Base-by-base conservation (phyloP, 371 early-diverging fungal genomes). In the Mortierella sp. region DNA sequence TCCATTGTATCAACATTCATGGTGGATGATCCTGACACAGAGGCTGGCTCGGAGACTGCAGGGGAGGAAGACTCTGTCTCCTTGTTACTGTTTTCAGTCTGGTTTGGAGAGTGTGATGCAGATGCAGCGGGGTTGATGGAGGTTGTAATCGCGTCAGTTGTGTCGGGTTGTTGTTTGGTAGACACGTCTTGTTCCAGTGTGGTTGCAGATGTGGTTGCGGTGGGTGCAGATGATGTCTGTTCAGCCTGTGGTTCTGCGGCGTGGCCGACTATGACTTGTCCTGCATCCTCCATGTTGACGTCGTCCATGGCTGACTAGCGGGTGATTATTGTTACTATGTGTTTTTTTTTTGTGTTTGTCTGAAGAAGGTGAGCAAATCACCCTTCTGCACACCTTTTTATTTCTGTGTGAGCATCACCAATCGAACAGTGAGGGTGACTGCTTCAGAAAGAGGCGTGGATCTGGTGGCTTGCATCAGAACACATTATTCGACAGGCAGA, bases 281-380 rank as follows among this genome's bases (percentile, higher is more conserved):
- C 70, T 14, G 53, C 67, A 9, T 70, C 79, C 66, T 74, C 79
- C 79, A 79, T 79, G 61, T 74, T 70, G 61, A 79, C 79, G 44
- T 79, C 79, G 37, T 74, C 79, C 79, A 79, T 79, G 74, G 74
- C 48, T 66, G 65, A 39, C 45, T 22, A 67, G n/a, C n/a, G n/a
- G 61, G 37, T 61, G 37, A 26, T 53, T 26, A 29, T 53, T 53
- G 4, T 13, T 29, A 8, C 4, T 29, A 53, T 29, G 14, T 31
- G 47, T 19, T 22, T 50, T n/a, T 50, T 50, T n/a, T 22, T 16
- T 34, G n/a, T 61, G 61, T 61, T 61, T 61, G 61, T 34, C 6
- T 37, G 37, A 61, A 22, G n/a, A n/a, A 16, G 7, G 61, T 34
- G 58, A 58, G 39, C 34, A 61, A n/a, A n/a, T n/a, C 6, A 24